Conservation (phyloP, 495 filamentous ascomycete species). For the Penicillium argentinense region DNA sequence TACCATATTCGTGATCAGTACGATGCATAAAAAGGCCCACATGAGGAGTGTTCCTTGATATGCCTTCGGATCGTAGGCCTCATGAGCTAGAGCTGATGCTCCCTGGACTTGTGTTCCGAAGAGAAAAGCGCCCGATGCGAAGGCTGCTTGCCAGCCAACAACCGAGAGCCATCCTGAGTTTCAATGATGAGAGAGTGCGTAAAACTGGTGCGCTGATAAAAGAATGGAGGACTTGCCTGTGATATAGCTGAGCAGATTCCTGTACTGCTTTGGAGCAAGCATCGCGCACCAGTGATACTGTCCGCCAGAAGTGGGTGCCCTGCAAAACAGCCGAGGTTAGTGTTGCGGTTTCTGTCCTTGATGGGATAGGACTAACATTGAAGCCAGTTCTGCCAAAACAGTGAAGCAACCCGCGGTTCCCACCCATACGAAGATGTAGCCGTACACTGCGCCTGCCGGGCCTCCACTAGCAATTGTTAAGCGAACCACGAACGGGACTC, state of each 20-base stretch:
- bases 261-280: constrained; percentile 35
- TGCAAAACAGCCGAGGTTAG: constrained; percentile 1
- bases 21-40: constrained; percentile 34
- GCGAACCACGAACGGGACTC: background rate
- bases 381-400: constrained; percentile 47
- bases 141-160: constrained; percentile 33
- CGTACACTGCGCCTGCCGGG: constrained; percentile 49
- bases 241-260: constrained; percentile 42
- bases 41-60: constrained; percentile 50
- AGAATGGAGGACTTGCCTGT: background rate
- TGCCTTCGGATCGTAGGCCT: constrained; percentile 36
- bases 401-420: constrained; percentile 41
- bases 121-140: constrained; percentile 26
- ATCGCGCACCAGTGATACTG: constrained; percentile 48
- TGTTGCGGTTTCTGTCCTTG: background rate
- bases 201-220: background rate
- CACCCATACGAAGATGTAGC: constrained; percentile 50
- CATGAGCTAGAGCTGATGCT: constrained; percentile 35
- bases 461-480: constrained; percentile 34
- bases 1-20: constrained; percentile 34
- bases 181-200: background rate
- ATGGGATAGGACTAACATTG: constrained; percentile 24
- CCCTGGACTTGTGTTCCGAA: constrained; percentile 37
- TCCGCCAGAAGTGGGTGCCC: constrained; percentile 38
- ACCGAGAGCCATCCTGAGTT: constrained; percentile 33